Evolutionary conservation across 345 rosid genomes (phyloP), one percentile per base, ranked within the genome.

Genomic region (Rubroshorea leprosula): DNA sequence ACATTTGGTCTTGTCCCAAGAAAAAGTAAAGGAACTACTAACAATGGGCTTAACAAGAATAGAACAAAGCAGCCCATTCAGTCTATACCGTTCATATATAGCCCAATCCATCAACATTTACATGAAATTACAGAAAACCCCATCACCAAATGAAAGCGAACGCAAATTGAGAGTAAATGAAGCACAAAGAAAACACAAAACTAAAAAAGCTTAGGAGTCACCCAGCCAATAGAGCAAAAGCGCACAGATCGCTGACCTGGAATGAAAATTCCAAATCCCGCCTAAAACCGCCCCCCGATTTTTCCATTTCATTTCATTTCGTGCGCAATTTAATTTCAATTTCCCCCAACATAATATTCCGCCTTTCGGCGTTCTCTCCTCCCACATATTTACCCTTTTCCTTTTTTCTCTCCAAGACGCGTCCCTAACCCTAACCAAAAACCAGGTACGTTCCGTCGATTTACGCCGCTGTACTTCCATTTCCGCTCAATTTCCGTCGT

Each of bases 281-380:
- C 92, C 83, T 73, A 83, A n/a, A n/a, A n/a, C n/a, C n/a, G 83
- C 85, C 85, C 89, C 87, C 67, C 65, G 54, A 54, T 66, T n/a
- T n/a, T n/a, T n/a, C n/a, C n/a, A n/a, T 70, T 78, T n/a, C n/a
- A n/a, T n/a, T n/a, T 76, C 87, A 77, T 83, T 86, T 79, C 82
- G 72, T 73, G 64, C 78, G 83, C 79, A 81, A 86, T 84, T 81
- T 80, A 81, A 81, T 79, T 87, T 85, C 79, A 78, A 81, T 85
- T 86, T 80, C 64, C 68, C 52, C 58, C 39, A 50, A 58, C 74
- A 66, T 66, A 77, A 77, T 76, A 78, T 72, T 80, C 81, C 78
- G 56, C 60, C 77, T 55, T 54, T 49, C 48, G 38, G 26, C 54
- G 9, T 39, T 31, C 0, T 52, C 0, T 1, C 55, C 17, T 27